Conservation (phyloP, 1,284 basidiomycete genomes). For the Boletus albobrunnescens region DNA sequence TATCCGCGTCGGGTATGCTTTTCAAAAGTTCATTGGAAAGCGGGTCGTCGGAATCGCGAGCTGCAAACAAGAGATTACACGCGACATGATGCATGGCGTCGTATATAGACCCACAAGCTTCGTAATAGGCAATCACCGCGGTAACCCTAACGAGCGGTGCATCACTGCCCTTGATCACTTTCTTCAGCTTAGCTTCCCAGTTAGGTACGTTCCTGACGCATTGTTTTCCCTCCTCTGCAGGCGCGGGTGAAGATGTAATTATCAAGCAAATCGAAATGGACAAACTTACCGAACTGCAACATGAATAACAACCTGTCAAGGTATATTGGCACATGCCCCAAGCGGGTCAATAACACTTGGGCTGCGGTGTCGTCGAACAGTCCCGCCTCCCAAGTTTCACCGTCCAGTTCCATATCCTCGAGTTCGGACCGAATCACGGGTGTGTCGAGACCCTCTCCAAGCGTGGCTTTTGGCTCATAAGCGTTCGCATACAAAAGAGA, state of each 20-base stretch:
- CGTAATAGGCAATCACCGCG: conserved; percentile 26
- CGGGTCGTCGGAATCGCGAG: not conserved
- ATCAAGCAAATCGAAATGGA: not conserved
- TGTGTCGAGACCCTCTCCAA: conserved; percentile 29
- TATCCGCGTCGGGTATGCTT: conserved; percentile 8
- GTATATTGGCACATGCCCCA: conserved; percentile 16
- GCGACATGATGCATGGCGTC: too few species aligned
- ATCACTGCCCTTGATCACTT: conserved; percentile 9
- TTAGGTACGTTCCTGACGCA: conserved; percentile 10
- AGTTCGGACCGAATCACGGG: conserved; percentile 10
- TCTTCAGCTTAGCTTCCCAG: conserved; percentile 11
- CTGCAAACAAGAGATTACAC: conserved; percentile 1
- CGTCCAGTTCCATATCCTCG: conserved; percentile 4
- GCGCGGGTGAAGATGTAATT: not conserved
- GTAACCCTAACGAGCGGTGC: conserved; percentile 18
- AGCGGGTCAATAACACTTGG: conserved; percentile 9
- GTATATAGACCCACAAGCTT: conserved; percentile 16
- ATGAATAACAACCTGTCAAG: conserved; percentile 30
- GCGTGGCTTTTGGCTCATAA: conserved; percentile 24
- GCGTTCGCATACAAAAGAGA: conserved; percentile 27
- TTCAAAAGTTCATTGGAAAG: not conserved
- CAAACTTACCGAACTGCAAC: conserved; percentile 22
- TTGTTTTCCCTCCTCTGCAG: conserved; percentile 24
- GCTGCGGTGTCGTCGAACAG: conserved; percentile 26
- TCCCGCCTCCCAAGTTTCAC: conserved; percentile 22